These are phyloP conservation scores for Verticillium dahliae DNA, from an alignment of 2,329 filamentous ascomycete genomes.

Conservation along the genomic window DNA sequence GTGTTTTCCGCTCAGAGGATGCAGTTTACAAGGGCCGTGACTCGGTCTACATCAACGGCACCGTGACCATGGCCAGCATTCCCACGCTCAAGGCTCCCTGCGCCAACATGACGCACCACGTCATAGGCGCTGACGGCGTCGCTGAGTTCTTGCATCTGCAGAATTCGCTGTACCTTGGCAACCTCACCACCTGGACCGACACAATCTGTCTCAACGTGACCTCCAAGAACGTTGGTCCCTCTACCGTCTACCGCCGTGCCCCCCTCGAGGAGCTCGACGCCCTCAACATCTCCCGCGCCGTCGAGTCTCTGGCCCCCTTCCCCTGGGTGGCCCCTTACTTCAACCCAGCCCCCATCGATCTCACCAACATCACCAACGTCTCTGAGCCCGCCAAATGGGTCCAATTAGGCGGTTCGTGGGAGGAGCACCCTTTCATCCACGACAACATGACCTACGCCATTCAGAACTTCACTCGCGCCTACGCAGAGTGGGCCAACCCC, in stretches of 20 bases:
- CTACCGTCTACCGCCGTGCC: conserved; percentile 20
- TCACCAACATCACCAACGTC: conserved; percentile 21
- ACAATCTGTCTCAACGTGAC: conserved; percentile 26
- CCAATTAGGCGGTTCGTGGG: conserved; percentile 32
- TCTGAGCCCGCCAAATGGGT: conserved; percentile 28
- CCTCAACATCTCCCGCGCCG: conserved; percentile 1
- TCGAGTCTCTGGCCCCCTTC: background rate
- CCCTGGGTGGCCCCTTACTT: conserved; percentile 6
- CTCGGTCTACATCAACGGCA: conserved; percentile 31
- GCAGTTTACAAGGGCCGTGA: conserved; percentile 28
- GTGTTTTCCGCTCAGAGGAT: conserved; percentile 26
- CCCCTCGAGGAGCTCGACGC: conserved; percentile 10
- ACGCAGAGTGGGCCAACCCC: conserved; percentile 32
- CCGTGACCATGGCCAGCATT: conserved; percentile 18
- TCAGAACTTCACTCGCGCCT: conserved; percentile 28
- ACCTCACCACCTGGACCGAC: conserved; percentile 21
- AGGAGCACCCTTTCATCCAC: conserved; percentile 32
- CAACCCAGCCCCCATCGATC: conserved; percentile 3
- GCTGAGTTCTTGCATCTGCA: conserved; percentile 21
- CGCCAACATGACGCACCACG: conserved; percentile 19
- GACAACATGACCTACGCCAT: conserved; percentile 29
- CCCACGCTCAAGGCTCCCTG: conserved; percentile 12
- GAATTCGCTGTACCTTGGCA: conserved; percentile 19
- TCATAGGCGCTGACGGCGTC: conserved; percentile 18
- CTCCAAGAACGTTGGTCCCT: conserved; percentile 19